Percentiles rank a stretch among this genome's conserved stretches.
phyloP scores from a whole-genome alignment of 306 rosid genomes.

The barrel medic (Medicago truncatula) region MtrunA17r5.0-ANR NC_053049.1:5205501-5206000 shows the following conservation, averaged over 20 bases:
- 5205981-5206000: neutral
- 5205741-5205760: constrained; percentile 13
- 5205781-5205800: constrained; percentile 98
- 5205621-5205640: constrained; percentile 95
- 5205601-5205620: constrained; percentile 88
- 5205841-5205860: constrained; percentile 75
- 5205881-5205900: constrained; percentile 3
- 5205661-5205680: constrained; percentile 96
- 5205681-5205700: constrained; percentile 57
- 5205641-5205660: constrained; percentile 98
- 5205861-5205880: constrained; percentile 2
- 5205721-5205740: constrained; percentile 34
- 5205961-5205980: neutral
- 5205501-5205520: constrained; percentile 89
- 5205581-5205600: constrained; percentile 89
- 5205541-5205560: constrained; percentile 19
- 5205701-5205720: constrained; percentile 30
- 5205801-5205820: constrained; percentile 92
- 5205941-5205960: neutral
- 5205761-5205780: constrained; percentile 68
- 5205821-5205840: constrained; percentile 99
- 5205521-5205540: constrained; percentile 44
- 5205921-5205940: neutral
- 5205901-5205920: constrained; percentile 6
- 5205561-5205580: constrained; percentile 23